Evolutionary conservation across 2,329 filamentous ascomycete species (phyloP).

Genomic region (Escovopsis sp.): DNA sequence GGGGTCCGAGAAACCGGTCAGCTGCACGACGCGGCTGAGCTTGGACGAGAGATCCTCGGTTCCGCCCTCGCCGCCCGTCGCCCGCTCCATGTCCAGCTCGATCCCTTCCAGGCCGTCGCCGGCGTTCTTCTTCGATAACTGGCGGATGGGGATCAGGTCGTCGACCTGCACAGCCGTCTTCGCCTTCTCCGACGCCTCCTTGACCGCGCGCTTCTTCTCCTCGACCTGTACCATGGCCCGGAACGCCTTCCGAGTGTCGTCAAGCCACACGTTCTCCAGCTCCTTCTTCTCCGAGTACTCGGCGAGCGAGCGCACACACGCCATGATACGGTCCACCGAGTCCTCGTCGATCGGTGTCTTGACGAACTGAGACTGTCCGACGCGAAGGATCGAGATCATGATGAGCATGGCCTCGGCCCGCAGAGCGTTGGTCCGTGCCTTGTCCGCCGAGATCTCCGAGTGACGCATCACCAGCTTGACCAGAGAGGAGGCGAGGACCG

Average conservation of each 20-base stretch:
- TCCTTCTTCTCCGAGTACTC: slow-evolving; percentile 85
- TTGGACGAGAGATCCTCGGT: slow-evolving; percentile 85
- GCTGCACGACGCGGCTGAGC: slow-evolving; percentile 86
- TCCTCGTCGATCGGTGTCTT: slow-evolving; percentile 97
- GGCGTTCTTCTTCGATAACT: slow-evolving; percentile 82
- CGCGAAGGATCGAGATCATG: slow-evolving; percentile 97
- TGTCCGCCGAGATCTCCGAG: slow-evolving; percentile 77
- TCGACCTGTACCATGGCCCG: slow-evolving; percentile 93
- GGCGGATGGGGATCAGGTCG: slow-evolving; percentile 83
- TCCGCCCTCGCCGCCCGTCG: slow-evolving; percentile 74
- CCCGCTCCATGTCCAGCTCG: slow-evolving; percentile 80
- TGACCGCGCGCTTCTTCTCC: slow-evolving; percentile 93
- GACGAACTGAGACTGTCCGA: slow-evolving; percentile 96
- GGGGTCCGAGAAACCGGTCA: slow-evolving; percentile 94
- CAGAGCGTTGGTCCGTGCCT: slow-evolving; percentile 79
- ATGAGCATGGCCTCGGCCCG: slow-evolving; percentile 97
- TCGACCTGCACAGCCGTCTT: slow-evolving; percentile 93
- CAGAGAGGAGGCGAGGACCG: slow-evolving; percentile 87
- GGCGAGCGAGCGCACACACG: slow-evolving; percentile 79
- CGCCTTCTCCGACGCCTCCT: slow-evolving; percentile 82
- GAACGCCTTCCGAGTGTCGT: slow-evolving; percentile 93
- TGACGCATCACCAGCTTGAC: slow-evolving; percentile 98
- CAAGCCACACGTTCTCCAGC: slow-evolving; percentile 79
- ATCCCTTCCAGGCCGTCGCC: slow-evolving; percentile 72
- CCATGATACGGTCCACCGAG: slow-evolving; percentile 97